Evolutionary conservation across 768 basidiomycete species (phyloP).

Genomic region (Pleurotus pulmonarius): DNA sequence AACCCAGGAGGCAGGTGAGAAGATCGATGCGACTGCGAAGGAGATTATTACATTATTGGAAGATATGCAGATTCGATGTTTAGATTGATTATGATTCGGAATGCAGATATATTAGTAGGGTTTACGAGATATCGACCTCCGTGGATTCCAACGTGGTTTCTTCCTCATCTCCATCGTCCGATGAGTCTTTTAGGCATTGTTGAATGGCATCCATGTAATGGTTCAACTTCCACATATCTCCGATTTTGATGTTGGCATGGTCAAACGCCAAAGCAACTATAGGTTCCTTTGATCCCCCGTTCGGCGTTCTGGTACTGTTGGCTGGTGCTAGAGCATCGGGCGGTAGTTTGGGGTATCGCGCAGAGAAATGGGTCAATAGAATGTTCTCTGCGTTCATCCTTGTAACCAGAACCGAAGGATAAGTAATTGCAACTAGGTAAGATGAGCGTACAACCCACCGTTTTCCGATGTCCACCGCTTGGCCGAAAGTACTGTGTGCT

Average conservation of each 20-base stretch:
- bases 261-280: conserved; percentile 80
- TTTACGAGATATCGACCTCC: conserved; percentile 16
- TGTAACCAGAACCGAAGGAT: not conserved
- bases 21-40: conserved; percentile 39
- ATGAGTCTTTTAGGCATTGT: conserved; percentile 51
- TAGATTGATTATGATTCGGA: not conserved
- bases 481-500: conserved; percentile 86
- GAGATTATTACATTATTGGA: conserved; percentile 56
- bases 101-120: not conserved
- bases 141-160: conserved; percentile 18
- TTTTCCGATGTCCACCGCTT: conserved; percentile 77
- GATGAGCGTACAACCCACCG: conserved; percentile 42
- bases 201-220: conserved; percentile 72
- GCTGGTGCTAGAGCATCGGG: conserved; percentile 32
- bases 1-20: conserved; percentile 18
- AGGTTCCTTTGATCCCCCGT: conserved; percentile 28
- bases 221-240: conserved; percentile 85
- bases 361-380: conserved; percentile 95
- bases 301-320: conserved; percentile 9
- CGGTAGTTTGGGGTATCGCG: conserved; percentile 87
- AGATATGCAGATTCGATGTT: conserved; percentile 24
- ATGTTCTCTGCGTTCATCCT: conserved; percentile 86
- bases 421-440: not conserved
- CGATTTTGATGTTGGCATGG: conserved; percentile 64
- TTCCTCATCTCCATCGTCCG: conserved; percentile 43